phyloP scores from a whole-genome alignment of 345 rosid species.

The Eucalyptus regnans region DNA sequence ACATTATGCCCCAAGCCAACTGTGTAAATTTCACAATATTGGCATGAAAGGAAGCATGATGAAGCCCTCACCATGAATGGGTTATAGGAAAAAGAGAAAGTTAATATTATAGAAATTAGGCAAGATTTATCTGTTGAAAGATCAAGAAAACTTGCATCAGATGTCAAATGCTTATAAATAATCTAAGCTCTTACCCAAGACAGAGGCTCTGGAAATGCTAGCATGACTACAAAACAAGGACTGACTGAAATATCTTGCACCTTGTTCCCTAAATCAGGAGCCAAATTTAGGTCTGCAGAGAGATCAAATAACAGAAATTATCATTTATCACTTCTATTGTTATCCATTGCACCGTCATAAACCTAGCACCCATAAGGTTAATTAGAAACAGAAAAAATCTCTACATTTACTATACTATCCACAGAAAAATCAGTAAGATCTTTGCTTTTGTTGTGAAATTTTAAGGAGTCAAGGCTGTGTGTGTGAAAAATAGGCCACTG shows the following conservation, averaged over 20 bases:
- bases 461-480: background rate
- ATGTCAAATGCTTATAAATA: background rate
- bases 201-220: conserved; percentile 70
- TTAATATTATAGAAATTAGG: background rate
- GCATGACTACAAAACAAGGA: conserved; percentile 80
- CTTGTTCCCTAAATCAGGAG: conserved; percentile 35
- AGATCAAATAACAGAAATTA: background rate
- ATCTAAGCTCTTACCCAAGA: conserved; percentile 34
- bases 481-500: background rate
- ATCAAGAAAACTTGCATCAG: background rate
- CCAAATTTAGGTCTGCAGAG: conserved; percentile 44
- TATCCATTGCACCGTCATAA: background rate
- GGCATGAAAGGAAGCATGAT: background rate
- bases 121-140: background rate
- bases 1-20: background rate
- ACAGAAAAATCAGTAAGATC: background rate
- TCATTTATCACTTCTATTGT: background rate
- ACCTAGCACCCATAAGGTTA: background rate
- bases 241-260: conserved; percentile 50
- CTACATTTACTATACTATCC: background rate
- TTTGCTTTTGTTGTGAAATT: background rate
- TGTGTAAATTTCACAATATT: background rate
- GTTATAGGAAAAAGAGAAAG: background rate
- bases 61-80: background rate
- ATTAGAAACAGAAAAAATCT: background rate